Evolutionary conservation across 306 rosid species (phyloP).

Genomic region (Ceratonia siliqua): DNA sequence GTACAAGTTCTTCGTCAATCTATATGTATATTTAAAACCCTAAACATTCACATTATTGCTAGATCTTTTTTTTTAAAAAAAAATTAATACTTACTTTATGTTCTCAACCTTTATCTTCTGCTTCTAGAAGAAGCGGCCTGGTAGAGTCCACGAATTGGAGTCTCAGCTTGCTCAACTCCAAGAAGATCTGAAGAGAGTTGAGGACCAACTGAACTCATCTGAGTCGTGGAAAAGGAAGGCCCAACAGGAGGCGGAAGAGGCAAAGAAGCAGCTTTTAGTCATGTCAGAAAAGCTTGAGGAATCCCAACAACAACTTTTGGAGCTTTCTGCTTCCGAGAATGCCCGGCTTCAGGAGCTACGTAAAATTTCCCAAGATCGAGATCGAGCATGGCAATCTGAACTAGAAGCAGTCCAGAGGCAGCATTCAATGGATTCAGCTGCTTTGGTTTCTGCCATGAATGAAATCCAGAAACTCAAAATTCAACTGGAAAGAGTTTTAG

Average conservation of each 20-base stretch:
- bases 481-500: constrained; percentile 62
- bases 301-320: constrained; percentile 69
- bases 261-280: constrained; percentile 52
- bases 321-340: constrained; percentile 76
- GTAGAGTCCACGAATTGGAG: constrained; percentile 66
- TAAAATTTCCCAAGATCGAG: constrained; percentile 77
- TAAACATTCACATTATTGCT: background rate
- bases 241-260: constrained; percentile 79
- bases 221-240: constrained; percentile 64
- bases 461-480: constrained; percentile 80
- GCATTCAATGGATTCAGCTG: constrained; percentile 76
- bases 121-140: constrained; percentile 62
- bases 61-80: background rate
- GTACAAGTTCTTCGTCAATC: background rate
- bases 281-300: constrained; percentile 69
- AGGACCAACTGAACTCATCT: constrained; percentile 64
- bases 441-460: constrained; percentile 68
- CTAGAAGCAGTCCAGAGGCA: constrained; percentile 82
- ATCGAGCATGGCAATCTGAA: constrained; percentile 85
- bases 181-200: constrained; percentile 70
- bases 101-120: constrained; percentile 18
- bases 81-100: background rate
- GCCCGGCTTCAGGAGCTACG: constrained; percentile 71
- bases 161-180: constrained; percentile 66
- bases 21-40: background rate